A percentile compares a stretch with the other conserved stretches of the same genome.
These are phyloP conservation scores for Skeletonema costatum DNA, from an alignment of 108 stramenopile genomes.

Conservation along the genomic window DNA sequence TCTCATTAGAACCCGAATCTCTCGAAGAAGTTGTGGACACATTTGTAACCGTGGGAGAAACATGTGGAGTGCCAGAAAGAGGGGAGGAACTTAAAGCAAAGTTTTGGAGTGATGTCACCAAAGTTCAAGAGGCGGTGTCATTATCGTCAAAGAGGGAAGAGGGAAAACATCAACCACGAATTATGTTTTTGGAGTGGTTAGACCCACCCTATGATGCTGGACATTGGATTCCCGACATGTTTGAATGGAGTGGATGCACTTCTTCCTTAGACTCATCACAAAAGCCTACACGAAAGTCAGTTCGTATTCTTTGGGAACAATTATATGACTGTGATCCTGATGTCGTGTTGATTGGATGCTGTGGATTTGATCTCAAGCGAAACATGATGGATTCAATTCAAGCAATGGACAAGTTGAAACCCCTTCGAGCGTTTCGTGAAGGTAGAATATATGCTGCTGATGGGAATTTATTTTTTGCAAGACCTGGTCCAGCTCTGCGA, in stretches of 20 bases:
- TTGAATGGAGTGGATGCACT: slow-evolving; percentile 72
- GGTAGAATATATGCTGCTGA: slow-evolving; percentile 73
- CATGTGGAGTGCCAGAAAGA: slow-evolving; percentile 61
- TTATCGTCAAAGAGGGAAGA: background rate
- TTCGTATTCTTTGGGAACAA: slow-evolving; percentile 58
- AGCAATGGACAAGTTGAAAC: slow-evolving; percentile 37
- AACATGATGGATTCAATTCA: slow-evolving; percentile 63
- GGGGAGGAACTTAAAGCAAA: slow-evolving; percentile 40
- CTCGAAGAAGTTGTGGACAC: slow-evolving; percentile 73
- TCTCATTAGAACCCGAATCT: slow-evolving; percentile 76
- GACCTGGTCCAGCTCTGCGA: slow-evolving; percentile 83
- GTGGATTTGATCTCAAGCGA: slow-evolving; percentile 89
- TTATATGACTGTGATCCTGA: slow-evolving; percentile 76
- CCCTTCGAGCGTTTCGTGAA: slow-evolving; percentile 58
- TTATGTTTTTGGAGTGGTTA: slow-evolving; percentile 91
- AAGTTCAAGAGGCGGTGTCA: slow-evolving; percentile 15
- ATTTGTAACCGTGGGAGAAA: slow-evolving; percentile 63
- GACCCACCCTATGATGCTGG: slow-evolving; percentile 91
- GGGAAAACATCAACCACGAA: slow-evolving; percentile 34
- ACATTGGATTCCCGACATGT: slow-evolving; percentile 92
- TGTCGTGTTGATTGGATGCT: slow-evolving; percentile 83
- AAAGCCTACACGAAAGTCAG: slow-evolving; percentile 50
- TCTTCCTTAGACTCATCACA: slow-evolving; percentile 21
- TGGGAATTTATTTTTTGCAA: slow-evolving; percentile 87
- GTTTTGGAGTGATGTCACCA: slow-evolving; percentile 43